Percentiles rank a stretch among this genome's conserved stretches.
These are phyloP conservation scores for Phlebiopsis gigantea DNA, from an alignment of 768 basidiomycete genomes.

Conservation along the genomic window DNA sequence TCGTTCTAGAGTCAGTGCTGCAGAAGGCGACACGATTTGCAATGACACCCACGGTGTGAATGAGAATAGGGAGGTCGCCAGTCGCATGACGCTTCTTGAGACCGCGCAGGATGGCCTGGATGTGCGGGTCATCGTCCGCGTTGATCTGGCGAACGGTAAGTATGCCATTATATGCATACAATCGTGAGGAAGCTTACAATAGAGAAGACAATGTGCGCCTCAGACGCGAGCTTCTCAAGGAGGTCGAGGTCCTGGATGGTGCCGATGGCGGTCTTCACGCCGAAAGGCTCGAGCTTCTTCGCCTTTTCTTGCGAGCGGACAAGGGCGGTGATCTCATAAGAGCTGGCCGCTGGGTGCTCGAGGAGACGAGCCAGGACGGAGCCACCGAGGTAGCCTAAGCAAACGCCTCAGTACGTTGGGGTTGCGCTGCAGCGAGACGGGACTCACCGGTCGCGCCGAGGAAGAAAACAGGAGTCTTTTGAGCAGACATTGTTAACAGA, in stretches of 20 bases:
- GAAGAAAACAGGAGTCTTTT: slow-evolving; percentile 9
- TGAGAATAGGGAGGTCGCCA: slow-evolving; percentile 40
- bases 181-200: slow-evolving; percentile 5
- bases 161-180: background rate
- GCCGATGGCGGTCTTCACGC: slow-evolving; percentile 19
- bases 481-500: background rate
- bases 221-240: slow-evolving; percentile 34
- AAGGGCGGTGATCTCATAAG: slow-evolving; percentile 40
- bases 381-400: slow-evolving; percentile 51
- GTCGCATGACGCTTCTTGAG: slow-evolving; percentile 42
- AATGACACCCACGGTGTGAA: slow-evolving; percentile 42
- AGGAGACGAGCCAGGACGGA: slow-evolving; percentile 44
- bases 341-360: slow-evolving; percentile 34
- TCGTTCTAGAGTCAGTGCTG: background rate
- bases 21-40: background rate
- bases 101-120: slow-evolving; percentile 45
- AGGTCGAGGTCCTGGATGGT: slow-evolving; percentile 29
- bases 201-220: slow-evolving; percentile 35
- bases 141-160: slow-evolving; percentile 30
- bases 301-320: slow-evolving; percentile 38
- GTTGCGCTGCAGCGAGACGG: background rate
- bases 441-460: slow-evolving; percentile 12
- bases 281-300: slow-evolving; percentile 17
- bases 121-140: slow-evolving; percentile 39
- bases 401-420: background rate